Conservation (phyloP, 805 yeast species). For the Metschnikowia cubensis region DNA sequence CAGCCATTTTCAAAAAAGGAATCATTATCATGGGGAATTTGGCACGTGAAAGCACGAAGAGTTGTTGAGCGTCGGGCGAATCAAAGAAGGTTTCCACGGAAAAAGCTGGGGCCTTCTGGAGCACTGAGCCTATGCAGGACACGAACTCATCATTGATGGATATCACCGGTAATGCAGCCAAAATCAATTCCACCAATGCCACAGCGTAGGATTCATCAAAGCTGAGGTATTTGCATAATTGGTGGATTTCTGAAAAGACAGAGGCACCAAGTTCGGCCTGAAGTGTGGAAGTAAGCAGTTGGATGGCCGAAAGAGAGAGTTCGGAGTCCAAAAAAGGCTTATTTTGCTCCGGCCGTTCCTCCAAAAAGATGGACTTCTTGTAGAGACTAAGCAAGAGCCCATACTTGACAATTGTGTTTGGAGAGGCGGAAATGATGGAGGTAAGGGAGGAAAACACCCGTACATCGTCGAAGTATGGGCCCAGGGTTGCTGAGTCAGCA, state of each 20-base stretch:
- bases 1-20: conserved; percentile 57
- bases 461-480: conserved; percentile 32
- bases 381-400: conserved; percentile 64
- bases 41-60: conserved; percentile 55
- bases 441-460: conserved; percentile 22
- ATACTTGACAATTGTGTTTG: conserved; percentile 52
- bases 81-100: conserved; percentile 44
- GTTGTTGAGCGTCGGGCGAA: conserved; percentile 39
- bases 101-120: conserved; percentile 43
- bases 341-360: conserved; percentile 28
- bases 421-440: conserved; percentile 24
- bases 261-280: conserved; percentile 3
- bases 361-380: conserved; percentile 46
- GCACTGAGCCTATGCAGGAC: conserved; percentile 37
- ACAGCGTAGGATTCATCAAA: conserved; percentile 52
- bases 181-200: conserved; percentile 42
- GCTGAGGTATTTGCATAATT: conserved; percentile 39
- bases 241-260: conserved; percentile 41
- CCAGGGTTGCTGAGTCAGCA: conserved; percentile 34
- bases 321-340: conserved; percentile 13
- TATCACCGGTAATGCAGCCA: conserved; percentile 47
- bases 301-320: conserved; percentile 14
- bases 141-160: conserved; percentile 45
- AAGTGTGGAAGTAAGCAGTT: conserved; percentile 5
- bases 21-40: conserved; percentile 67